Evolutionary conservation across 116 monocot genomes (phyloP).

Genomic region (Posidonia oceanica): DNA sequence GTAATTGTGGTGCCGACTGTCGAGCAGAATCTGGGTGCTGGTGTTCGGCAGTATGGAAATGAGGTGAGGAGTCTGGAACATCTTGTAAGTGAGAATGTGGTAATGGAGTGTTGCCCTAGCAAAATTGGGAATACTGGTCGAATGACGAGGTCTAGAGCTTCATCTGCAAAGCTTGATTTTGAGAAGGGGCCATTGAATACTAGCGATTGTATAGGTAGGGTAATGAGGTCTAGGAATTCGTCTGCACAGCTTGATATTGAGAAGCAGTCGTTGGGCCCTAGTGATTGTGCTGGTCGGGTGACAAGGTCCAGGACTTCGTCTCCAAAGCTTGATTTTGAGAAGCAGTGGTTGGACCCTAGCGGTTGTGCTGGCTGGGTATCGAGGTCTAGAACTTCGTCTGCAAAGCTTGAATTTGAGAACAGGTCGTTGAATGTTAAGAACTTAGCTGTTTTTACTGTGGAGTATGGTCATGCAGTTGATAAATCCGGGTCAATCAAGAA

Average conservation of each 20-base stretch:
- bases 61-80: too few species aligned
- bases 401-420: background rate
- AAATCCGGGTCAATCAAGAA: too few species aligned
- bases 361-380: background rate
- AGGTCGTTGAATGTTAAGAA: background rate
- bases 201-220: conserved; percentile 13
- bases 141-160: too few species aligned
- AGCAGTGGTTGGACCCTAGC: background rate
- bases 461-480: too few species aligned
- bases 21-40: too few species aligned
- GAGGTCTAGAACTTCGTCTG: conserved; percentile 4
- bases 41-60: too few species aligned
- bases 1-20: too few species aligned
- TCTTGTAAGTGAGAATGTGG: too few species aligned
- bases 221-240: conserved; percentile 18
- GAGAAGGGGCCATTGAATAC: background rate
- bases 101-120: too few species aligned
- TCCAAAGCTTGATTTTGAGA: conserved; percentile 1
- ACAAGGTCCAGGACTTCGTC: conserved; percentile 1
- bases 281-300: conserved; percentile 1
- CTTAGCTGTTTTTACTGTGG: too few species aligned
- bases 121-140: too few species aligned
- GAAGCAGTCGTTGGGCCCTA: conserved; percentile 1
- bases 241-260: conserved; percentile 11
- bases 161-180: background rate